Percentiles rank a stretch among this genome's conserved stretches.
These are phyloP conservation scores for Sodiomyces alkalinus DNA, from an alignment of 2,329 filamentous ascomycete species.

Conservation along the genomic window DNA sequence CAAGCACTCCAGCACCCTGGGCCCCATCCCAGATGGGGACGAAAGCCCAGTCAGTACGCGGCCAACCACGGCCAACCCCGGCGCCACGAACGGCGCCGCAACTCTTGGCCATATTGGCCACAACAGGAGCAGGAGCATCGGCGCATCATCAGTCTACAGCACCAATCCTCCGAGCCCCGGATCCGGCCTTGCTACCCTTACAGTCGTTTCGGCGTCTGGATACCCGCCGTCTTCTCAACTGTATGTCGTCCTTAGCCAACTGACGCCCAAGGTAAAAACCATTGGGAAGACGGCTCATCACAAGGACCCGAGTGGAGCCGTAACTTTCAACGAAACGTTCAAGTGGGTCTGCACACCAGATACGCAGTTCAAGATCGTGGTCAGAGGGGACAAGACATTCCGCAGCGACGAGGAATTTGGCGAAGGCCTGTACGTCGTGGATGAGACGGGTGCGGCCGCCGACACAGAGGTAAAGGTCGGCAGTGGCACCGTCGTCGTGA, in stretches of 20 bases:
- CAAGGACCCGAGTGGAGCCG: slow-evolving; percentile 52
- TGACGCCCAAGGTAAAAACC: slow-evolving; percentile 56
- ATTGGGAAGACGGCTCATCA: slow-evolving; percentile 87
- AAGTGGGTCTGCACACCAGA: slow-evolving; percentile 67
- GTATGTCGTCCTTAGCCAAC: slow-evolving; percentile 58
- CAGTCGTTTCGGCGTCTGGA: slow-evolving; percentile 61
- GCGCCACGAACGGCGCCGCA: too few species aligned
- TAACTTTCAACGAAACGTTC: slow-evolving; percentile 66
- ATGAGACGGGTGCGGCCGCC: slow-evolving; percentile 51
- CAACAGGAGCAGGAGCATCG: slow-evolving; percentile 40
- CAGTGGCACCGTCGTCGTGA: slow-evolving; percentile 53
- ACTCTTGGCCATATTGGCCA: too few species aligned
- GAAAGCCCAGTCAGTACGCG: slow-evolving; percentile 11
- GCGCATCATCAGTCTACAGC: slow-evolving; percentile 52
- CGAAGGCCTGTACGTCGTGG: slow-evolving; percentile 81
- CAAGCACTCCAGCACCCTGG: slow-evolving; percentile 25
- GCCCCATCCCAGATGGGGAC: slow-evolving; percentile 8
- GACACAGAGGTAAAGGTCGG: slow-evolving; percentile 68
- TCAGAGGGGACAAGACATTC: slow-evolving; percentile 75
- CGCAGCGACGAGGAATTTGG: slow-evolving; percentile 73
- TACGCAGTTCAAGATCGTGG: slow-evolving; percentile 70
- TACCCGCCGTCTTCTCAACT: slow-evolving; percentile 65
- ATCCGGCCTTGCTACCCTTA: slow-evolving; percentile 64
- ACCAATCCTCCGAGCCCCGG: slow-evolving; percentile 45
- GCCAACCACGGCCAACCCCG: slow-evolving; percentile 20